phyloP scores from a whole-genome alignment of 1,139 yeast genomes.

The Debaryomyces psychrophilus region DNA sequence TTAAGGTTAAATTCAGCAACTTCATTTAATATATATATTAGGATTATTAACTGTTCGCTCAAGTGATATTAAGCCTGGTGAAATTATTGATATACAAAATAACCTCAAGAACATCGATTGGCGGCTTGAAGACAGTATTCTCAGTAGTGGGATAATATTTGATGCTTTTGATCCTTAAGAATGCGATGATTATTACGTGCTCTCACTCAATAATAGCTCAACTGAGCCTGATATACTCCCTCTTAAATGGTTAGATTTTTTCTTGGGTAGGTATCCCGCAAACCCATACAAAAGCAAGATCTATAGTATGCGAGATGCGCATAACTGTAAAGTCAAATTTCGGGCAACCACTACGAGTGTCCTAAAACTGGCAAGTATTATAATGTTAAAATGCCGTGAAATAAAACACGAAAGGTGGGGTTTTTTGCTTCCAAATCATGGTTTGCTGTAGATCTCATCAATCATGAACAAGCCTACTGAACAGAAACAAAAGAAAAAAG shows the following conservation, averaged over 20 bases:
- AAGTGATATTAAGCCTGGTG: not conserved
- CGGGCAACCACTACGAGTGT: not conserved
- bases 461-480: not conserved
- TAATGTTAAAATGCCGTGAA: not conserved
- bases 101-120: not conserved
- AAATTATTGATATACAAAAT: not conserved
- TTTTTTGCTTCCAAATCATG: not conserved
- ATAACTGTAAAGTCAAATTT: not conserved
- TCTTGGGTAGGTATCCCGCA: not conserved
- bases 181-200: not conserved
- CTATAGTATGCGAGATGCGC: not conserved
- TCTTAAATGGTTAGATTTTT: not conserved
- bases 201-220: not conserved
- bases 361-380: not conserved
- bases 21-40: not conserved
- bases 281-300: not conserved
- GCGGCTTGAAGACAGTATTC: not conserved
- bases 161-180: slow-evolving; percentile 4
- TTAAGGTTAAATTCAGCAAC: slow-evolving; percentile 2
- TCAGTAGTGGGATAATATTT: not conserved
- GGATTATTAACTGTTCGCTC: not conserved
- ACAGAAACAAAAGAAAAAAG: too few relatives aligned
- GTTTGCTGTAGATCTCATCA: not conserved
- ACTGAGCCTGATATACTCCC: not conserved
- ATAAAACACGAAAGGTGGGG: not conserved